Evolutionary conservation across 1,284 basidiomycete genomes (phyloP).

Genomic region (Malassezia cuniculi): DNA sequence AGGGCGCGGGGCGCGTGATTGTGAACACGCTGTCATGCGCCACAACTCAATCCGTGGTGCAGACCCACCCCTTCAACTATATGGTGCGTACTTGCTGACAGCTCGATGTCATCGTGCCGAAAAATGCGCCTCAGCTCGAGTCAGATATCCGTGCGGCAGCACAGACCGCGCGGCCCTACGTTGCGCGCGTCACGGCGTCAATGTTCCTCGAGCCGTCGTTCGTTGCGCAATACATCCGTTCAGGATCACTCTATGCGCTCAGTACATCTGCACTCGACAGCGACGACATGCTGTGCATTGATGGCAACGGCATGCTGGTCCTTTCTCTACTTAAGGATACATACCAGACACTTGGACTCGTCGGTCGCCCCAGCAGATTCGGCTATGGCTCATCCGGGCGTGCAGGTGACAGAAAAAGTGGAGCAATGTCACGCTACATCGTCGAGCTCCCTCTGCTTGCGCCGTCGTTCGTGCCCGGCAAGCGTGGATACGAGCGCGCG

Average conservation of each 20-base stretch:
- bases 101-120: slow-evolving; percentile 23
- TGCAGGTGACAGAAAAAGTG: slow-evolving; percentile 31
- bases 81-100: slow-evolving; percentile 8
- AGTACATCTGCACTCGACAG: slow-evolving; percentile 17
- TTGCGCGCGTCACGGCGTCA: slow-evolving; percentile 23
- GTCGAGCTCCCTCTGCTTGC: slow-evolving; percentile 29
- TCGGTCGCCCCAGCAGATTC: slow-evolving; percentile 32
- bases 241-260: slow-evolving; percentile 26
- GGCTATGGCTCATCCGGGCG: slow-evolving; percentile 28
- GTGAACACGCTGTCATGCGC: no score
- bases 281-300: slow-evolving; percentile 32
- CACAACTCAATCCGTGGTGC: no score
- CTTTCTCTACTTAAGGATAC: slow-evolving; percentile 39
- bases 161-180: no score
- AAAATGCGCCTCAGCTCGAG: neutral
- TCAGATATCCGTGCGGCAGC: no score
- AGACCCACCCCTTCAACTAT: slow-evolving; percentile 31
- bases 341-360: slow-evolving; percentile 37
- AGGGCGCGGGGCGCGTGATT: slow-evolving; percentile 13
- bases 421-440: slow-evolving; percentile 26
- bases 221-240: slow-evolving; percentile 27
- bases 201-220: slow-evolving; percentile 36
- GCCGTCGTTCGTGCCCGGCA: slow-evolving; percentile 35
- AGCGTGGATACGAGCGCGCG: slow-evolving; percentile 33
- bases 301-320: slow-evolving; percentile 33